phyloP scores from a whole-genome alignment of 106 monocot genomes.

The Phalaenopsis aphrodite region DNA sequence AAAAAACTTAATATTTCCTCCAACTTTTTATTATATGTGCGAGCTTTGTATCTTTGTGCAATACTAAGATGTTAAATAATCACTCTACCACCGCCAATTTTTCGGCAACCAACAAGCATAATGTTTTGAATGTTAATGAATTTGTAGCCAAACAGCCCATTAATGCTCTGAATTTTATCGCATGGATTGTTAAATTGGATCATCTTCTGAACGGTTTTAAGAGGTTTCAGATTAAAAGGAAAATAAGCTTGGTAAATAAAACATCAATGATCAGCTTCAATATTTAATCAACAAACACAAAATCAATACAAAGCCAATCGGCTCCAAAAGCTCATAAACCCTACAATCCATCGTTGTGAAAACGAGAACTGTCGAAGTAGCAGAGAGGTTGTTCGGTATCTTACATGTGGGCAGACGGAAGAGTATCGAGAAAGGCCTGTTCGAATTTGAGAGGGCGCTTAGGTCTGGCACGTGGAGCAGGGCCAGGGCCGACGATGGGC shows the following conservation, averaged over 20 bases:
- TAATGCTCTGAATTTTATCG: too few relatives aligned
- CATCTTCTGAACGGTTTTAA: too few relatives aligned
- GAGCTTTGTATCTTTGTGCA: too few relatives aligned
- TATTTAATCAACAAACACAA: not conserved
- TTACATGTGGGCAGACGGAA: constrained; percentile 91
- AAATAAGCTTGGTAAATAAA: not conserved
- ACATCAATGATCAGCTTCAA: not conserved
- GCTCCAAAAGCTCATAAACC: not conserved
- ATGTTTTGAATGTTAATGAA: too few relatives aligned
- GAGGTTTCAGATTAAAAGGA: too few relatives aligned
- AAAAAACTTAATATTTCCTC: too few relatives aligned
- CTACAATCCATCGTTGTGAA: not conserved
- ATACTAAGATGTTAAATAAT: too few relatives aligned
- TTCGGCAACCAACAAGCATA: too few relatives aligned
- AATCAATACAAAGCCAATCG: not conserved
- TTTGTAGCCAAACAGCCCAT: too few relatives aligned
- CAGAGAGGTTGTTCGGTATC: not conserved
- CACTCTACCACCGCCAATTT: too few relatives aligned
- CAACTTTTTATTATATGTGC: too few relatives aligned
- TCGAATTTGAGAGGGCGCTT: constrained; percentile 99
- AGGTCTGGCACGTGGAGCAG: constrained; percentile 34
- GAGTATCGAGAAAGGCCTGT: constrained; percentile 82
- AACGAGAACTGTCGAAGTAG: not conserved
- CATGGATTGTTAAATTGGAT: too few relatives aligned
- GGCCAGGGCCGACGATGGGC: constrained; percentile 65